Conservation (phyloP, 2,329 filamentous ascomycete genomes). For the Sporothrix curviconia region DNA sequence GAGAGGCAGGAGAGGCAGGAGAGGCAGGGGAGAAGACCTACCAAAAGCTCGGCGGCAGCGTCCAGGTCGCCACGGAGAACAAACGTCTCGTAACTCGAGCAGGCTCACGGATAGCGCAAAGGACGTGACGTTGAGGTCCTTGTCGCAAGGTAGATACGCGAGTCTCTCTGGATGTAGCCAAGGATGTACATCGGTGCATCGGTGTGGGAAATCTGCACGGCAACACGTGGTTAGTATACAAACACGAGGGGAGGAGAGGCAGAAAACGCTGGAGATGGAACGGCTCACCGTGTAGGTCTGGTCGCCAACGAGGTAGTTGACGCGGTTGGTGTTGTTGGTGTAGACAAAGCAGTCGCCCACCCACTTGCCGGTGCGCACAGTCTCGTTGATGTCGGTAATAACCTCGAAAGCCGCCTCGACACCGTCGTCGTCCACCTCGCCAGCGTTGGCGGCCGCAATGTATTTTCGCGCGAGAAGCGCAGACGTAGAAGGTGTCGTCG, state of each 20-base stretch:
- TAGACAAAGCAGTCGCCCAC: conserved; percentile 99
- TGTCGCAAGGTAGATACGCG: conserved; percentile 91
- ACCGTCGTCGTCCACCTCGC: conserved; percentile 79
- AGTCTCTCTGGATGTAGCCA: conserved; percentile 91
- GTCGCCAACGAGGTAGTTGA: conserved; percentile 97
- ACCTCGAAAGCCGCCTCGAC: conserved; percentile 95
- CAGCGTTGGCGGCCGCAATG: conserved; percentile 71
- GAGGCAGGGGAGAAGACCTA: too few relatives aligned
- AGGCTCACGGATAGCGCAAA: conserved; percentile 87
- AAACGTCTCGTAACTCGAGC: conserved; percentile 92
- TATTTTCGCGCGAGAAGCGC: conserved; percentile 85
- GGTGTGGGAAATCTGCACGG: conserved; percentile 63
- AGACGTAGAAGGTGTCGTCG: conserved; percentile 95
- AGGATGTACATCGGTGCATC: conserved; percentile 92
- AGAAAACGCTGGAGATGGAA: too few relatives aligned
- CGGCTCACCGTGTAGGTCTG: conserved; percentile 93
- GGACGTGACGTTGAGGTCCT: conserved; percentile 86
- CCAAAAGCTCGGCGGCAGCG: conserved; percentile 74
- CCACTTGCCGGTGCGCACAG: conserved; percentile 91
- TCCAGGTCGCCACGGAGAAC: conserved; percentile 93
- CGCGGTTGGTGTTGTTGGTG: conserved; percentile 90
- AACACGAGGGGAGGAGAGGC: background rate
- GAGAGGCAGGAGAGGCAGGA: too few relatives aligned
- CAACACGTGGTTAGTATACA: background rate
- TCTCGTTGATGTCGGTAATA: conserved; percentile 90